Conservation (phyloP, 768 basidiomycete genomes). For the Obba rivulosa region DNA sequence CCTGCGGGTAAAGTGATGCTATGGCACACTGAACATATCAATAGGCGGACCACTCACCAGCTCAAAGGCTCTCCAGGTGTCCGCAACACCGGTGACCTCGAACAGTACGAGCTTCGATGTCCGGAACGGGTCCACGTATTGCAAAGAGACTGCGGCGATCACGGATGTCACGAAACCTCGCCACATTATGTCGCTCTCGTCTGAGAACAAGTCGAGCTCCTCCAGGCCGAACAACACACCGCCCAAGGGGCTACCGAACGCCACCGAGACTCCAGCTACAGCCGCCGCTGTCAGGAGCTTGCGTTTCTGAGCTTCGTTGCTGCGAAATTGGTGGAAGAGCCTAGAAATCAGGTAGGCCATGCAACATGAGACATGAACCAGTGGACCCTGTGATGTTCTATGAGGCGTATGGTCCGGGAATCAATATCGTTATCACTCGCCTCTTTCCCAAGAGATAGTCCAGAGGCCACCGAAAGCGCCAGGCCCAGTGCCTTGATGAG, state of each 20-base stretch:
- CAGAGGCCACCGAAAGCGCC: slow-evolving; percentile 80
- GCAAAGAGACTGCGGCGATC: slow-evolving; percentile 78
- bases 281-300: slow-evolving; percentile 80
- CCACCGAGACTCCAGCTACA: slow-evolving; percentile 82
- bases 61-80: slow-evolving; percentile 70
- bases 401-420: background rate
- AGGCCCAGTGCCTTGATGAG: slow-evolving; percentile 81
- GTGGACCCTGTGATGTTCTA: slow-evolving; percentile 49
- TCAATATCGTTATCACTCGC: slow-evolving; percentile 30
- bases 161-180: slow-evolving; percentile 87
- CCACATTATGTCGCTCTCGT: slow-evolving; percentile 77
- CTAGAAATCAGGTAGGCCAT: slow-evolving; percentile 67
- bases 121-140: slow-evolving; percentile 82
- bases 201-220: slow-evolving; percentile 65
- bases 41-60: slow-evolving; percentile 52
- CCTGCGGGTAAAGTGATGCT: slow-evolving; percentile 30
- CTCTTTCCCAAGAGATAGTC: slow-evolving; percentile 82
- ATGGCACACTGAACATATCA: background rate
- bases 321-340: slow-evolving; percentile 63
- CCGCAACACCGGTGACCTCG: slow-evolving; percentile 56
- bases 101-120: slow-evolving; percentile 81
- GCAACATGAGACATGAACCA: slow-evolving; percentile 83
- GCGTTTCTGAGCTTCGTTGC: slow-evolving; percentile 82
- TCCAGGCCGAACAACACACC: slow-evolving; percentile 85
- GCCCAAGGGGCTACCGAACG: slow-evolving; percentile 83